Percentiles rank a stretch among this genome's conserved stretches.
phyloP scores from a whole-genome alignment of 169 alveolate species.

The Eimeria brunetti region DNA sequence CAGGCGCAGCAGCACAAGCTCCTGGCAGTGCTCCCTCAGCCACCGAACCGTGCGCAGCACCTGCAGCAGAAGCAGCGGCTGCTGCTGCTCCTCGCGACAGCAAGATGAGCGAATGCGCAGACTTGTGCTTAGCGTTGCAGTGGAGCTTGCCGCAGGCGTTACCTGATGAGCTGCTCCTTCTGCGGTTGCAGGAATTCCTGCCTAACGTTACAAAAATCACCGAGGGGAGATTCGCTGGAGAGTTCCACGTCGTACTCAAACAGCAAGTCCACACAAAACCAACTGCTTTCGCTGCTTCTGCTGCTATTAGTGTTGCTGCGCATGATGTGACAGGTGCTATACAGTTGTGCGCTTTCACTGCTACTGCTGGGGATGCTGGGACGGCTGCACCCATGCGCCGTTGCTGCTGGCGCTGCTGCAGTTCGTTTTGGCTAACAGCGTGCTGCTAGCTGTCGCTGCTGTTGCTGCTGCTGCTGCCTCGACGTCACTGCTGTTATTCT shows the following conservation, averaged over 20 bases:
- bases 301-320: neutral
- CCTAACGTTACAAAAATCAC: slow-evolving; percentile 55
- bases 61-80: slow-evolving; percentile 21
- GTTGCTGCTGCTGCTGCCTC: neutral
- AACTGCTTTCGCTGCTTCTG: neutral
- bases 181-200: slow-evolving; percentile 18
- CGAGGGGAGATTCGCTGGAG: slow-evolving; percentile 65
- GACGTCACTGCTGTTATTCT: too few relatives aligned
- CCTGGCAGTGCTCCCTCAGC: neutral
- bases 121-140: slow-evolving; percentile 36
- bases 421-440: neutral
- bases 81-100: neutral
- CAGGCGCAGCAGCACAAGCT: slow-evolving; percentile 32
- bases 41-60: neutral
- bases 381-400: neutral
- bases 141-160: neutral
- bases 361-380: neutral
- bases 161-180: slow-evolving; percentile 32
- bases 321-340: neutral
- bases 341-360: neutral
- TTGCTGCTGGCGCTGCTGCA: neutral
- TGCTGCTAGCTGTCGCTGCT: neutral
- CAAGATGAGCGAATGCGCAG: slow-evolving; percentile 21
- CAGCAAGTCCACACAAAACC: slow-evolving; percentile 19
- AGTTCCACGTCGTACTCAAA: slow-evolving; percentile 60